A percentile compares a stretch with the other conserved stretches of the same genome.
These are phyloP conservation scores for Trichoderma lentiforme DNA, from an alignment of 2,329 filamentous ascomycete species.

Conservation along the genomic window DNA sequence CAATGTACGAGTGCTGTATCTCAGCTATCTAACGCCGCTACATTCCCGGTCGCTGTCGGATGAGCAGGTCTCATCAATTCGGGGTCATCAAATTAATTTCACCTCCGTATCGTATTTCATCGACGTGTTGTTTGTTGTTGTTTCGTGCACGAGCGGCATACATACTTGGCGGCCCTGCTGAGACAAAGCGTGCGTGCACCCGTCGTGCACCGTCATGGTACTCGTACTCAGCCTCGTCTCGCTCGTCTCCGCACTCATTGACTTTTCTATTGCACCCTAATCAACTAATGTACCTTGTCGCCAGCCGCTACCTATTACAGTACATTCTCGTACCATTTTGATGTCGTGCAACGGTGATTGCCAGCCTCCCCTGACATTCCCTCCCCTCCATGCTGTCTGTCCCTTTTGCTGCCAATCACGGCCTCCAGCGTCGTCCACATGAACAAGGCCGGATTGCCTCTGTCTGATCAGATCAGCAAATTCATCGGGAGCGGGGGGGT, in stretches of 20 bases:
- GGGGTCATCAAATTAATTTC: background rate
- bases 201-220: background rate
- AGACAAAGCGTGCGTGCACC: background rate
- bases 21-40: no score
- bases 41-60: no score
- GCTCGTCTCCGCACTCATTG: background rate
- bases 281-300: background rate
- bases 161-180: background rate
- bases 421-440: background rate
- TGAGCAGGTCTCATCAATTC: background rate
- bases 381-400: background rate
- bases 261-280: no score
- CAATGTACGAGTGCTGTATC: background rate
- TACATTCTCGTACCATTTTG: background rate
- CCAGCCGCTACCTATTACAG: no score
- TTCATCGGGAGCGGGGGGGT: background rate
- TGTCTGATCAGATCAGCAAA: background rate
- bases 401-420: background rate
- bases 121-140: slow-evolving; percentile 1
- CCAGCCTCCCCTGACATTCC: background rate
- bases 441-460: background rate
- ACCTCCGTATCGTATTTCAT: background rate
- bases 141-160: background rate
- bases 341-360: background rate
- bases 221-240: background rate